Conservation (phyloP, 495 filamentous ascomycete species). For the Daldinia vernicosa region DNA sequence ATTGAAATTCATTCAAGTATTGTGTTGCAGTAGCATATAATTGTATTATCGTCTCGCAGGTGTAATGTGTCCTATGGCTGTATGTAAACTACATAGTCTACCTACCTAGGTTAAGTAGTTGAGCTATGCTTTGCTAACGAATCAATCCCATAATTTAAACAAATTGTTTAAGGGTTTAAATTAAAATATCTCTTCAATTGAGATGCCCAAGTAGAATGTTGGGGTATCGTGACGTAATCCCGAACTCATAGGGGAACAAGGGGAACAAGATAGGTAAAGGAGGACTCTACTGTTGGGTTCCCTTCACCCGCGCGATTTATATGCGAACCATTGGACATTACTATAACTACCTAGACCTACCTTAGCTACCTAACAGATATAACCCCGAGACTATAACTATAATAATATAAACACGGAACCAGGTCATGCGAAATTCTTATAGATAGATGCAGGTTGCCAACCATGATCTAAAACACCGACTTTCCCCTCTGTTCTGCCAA, state of each 20-base stretch:
- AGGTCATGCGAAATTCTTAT: not conserved
- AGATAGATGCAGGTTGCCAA: not conserved
- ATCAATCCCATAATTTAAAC: not conserved
- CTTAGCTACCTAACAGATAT: not conserved
- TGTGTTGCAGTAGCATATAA: not conserved
- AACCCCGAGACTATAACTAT: not conserved
- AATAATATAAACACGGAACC: not conserved
- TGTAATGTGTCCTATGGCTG: not conserved
- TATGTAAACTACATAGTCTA: not conserved
- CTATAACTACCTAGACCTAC: not conserved
- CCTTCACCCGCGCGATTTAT: not conserved
- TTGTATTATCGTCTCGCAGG: not conserved
- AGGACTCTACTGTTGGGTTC: not conserved
- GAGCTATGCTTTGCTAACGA: not conserved
- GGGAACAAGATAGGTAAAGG: not conserved
- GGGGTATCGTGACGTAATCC: not conserved
- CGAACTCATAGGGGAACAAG: not conserved
- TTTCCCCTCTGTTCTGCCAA: not conserved
- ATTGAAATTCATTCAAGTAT: slow-evolving; percentile 9
- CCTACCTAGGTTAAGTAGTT: not conserved
- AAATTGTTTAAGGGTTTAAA: not conserved
- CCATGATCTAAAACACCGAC: not conserved
- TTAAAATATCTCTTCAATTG: not conserved
- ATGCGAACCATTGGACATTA: not conserved
- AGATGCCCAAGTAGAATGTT: not conserved